Base-by-base conservation (phyloP, 2,329 filamentous ascomycete species). In the Neofusicoccum ribis region DNA sequence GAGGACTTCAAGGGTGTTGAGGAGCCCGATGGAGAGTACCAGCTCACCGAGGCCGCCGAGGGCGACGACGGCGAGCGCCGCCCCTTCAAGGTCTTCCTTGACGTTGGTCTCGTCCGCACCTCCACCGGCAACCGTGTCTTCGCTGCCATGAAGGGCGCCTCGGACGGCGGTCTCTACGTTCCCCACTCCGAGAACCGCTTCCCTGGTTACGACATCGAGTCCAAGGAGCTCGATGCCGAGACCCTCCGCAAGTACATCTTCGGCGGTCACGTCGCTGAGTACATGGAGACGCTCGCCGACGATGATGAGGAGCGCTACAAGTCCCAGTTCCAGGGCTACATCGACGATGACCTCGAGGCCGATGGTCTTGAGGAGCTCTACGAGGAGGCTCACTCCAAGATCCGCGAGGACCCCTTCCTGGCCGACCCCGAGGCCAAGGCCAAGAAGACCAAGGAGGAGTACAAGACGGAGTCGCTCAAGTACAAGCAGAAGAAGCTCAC, bases 281-380 rank as follows among this genome's bases (percentile, higher is more conserved):
- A 99, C 90, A 99, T 99, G 95, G 95, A 99, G 90, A 95, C 91
- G 67, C 91, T 99, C 71, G 95, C 95, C 84, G 95, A 99, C 77
- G 95, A 99, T 80, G 95, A 99, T 80, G 95, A 99, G 91, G 95
- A 99, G 89, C 93, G 95, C 81, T 99, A 92, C 92, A 94, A 94
- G 88, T 89, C 88, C 76, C 95, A 99, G 87, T 99, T 99, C 91
- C 86, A 89, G 82, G 90, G 95, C 84, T 99, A 99, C 88, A 91
- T 97, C 74, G 94, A 99, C 72, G 92, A 96, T 79, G 95, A 97
- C 76, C 82, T 99, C 72, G 94, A 98, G 86, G 93, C 95, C 70
- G 95, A 97, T 77, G 92, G 91, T 76, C 88, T 99, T 67, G 95
- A 99, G 91, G 95, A 99, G 78, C 82, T 98, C 74, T 99, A 98